Percentiles rank a stretch among this genome's conserved stretches.
Evolutionary conservation across 2,329 filamentous ascomycete species (phyloP).

Genomic region (Epichloe sibirici): DNA sequence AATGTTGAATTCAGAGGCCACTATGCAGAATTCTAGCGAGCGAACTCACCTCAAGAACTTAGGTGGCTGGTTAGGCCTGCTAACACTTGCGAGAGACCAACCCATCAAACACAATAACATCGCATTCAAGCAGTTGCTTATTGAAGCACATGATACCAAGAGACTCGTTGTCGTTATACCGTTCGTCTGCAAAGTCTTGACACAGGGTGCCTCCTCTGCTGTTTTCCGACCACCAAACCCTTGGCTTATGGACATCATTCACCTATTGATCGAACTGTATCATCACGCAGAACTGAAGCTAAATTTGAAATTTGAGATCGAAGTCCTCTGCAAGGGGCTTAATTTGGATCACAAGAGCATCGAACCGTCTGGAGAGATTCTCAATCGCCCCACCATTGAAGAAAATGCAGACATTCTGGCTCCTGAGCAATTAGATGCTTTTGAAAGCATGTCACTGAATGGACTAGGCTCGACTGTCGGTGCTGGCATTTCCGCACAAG

Average conservation of each 20-base stretch:
- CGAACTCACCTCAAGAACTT: constrained; percentile 85
- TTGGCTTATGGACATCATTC: constrained; percentile 94
- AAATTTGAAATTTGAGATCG: constrained; percentile 97
- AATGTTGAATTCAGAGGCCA: constrained; percentile 82
- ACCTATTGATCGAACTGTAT: constrained; percentile 84
- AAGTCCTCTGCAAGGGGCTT: constrained; percentile 88
- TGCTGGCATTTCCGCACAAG: constrained; percentile 63
- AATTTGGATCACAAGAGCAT: constrained; percentile 87
- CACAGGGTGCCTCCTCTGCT: constrained; percentile 71
- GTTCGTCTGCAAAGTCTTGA: constrained; percentile 91
- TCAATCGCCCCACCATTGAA: constrained; percentile 57
- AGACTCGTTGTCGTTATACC: constrained; percentile 86
- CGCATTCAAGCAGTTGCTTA: constrained; percentile 87
- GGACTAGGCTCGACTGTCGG: constrained; percentile 56
- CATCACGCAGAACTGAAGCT: constrained; percentile 87
- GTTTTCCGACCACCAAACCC: constrained; percentile 93
- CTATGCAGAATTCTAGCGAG: constrained; percentile 73
- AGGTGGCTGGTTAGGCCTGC: constrained; percentile 80
- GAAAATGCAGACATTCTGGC: constrained; percentile 47
- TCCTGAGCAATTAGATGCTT: constrained; percentile 62
- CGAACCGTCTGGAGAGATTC: constrained; percentile 74
- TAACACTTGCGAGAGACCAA: constrained; percentile 87
- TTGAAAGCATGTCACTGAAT: constrained; percentile 72
- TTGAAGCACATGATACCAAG: constrained; percentile 89
- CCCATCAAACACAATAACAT: constrained; percentile 95